Conservation (phyloP, 2,329 filamentous ascomycete genomes). For the Microcyclospora pomicola region DNA sequence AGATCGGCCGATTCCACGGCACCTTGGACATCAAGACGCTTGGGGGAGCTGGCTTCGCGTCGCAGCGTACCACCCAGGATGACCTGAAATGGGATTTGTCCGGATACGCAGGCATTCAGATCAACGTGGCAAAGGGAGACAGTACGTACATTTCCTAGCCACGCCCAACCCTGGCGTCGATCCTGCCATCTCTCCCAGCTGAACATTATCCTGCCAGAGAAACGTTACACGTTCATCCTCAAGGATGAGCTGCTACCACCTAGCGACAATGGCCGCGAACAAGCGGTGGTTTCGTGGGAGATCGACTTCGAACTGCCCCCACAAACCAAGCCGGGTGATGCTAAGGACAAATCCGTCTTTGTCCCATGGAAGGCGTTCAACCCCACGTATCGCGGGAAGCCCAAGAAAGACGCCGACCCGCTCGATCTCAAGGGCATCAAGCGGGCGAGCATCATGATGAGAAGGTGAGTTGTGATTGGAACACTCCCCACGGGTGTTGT, state of each 20-base stretch:
- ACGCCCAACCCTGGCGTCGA: background rate
- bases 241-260: slow-evolving; percentile 53
- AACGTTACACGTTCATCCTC: slow-evolving; percentile 59
- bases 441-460: slow-evolving; percentile 63
- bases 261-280: slow-evolving; percentile 50
- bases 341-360: slow-evolving; percentile 29
- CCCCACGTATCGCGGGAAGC: slow-evolving; percentile 59
- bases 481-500: background rate
- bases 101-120: slow-evolving; percentile 45
- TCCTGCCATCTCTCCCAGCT: background rate
- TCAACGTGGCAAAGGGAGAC: slow-evolving; percentile 42
- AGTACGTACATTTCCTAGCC: slow-evolving; percentile 18
- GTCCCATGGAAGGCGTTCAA: slow-evolving; percentile 53
- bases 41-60: slow-evolving; percentile 71
- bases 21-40: slow-evolving; percentile 59
- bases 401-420: slow-evolving; percentile 44
- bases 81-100: slow-evolving; percentile 50
- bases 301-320: slow-evolving; percentile 44
- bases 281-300: slow-evolving; percentile 61
- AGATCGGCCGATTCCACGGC: slow-evolving; percentile 47
- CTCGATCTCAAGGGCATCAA: slow-evolving; percentile 49
- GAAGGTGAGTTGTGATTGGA: slow-evolving; percentile 44
- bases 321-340: slow-evolving; percentile 12
- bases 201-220: slow-evolving; percentile 24
- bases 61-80: slow-evolving; percentile 52